A percentile compares a stretch with the other conserved stretches of the same genome.
These are phyloP conservation scores for Picochlorum costavermella DNA, from an alignment of 139 green algal genomes.

Conservation along the genomic window DNA sequence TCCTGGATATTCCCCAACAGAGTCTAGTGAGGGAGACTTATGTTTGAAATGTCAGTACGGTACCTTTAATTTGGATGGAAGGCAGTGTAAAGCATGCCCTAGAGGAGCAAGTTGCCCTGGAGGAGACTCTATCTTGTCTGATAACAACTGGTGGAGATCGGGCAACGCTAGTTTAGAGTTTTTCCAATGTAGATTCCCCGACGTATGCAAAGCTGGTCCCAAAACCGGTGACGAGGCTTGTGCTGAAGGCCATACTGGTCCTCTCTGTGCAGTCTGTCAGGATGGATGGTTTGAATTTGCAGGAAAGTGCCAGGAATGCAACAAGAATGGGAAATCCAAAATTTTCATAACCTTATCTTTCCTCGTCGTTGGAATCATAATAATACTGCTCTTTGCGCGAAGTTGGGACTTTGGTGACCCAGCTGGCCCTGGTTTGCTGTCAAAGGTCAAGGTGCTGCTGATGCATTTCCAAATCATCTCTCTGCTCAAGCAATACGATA, in stretches of 20 bases:
- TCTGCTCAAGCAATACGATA: constrained; percentile 33
- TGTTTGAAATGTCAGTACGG: constrained; percentile 17
- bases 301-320: constrained; percentile 15
- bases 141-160: constrained; percentile 20
- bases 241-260: constrained; percentile 14
- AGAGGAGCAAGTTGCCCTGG: constrained; percentile 14
- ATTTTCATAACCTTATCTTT: constrained; percentile 16
- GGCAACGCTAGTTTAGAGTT: neutral
- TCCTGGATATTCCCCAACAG: constrained; percentile 10
- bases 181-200: constrained; percentile 10
- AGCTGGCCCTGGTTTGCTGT: constrained; percentile 20
- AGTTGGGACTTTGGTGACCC: constrained; percentile 20
- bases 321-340: constrained; percentile 1
- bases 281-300: constrained; percentile 18
- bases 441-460: constrained; percentile 38
- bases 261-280: constrained; percentile 30
- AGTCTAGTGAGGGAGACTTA: neutral
- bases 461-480: constrained; percentile 39
- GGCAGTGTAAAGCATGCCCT: constrained; percentile 17
- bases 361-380: constrained; percentile 10
- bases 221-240: constrained; percentile 18
- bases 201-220: constrained; percentile 15
- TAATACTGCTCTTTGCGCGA: constrained; percentile 15
- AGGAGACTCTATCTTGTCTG: constrained; percentile 7
- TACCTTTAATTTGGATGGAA: constrained; percentile 19